Conservation (phyloP, 345 rosid genomes). For the Melaleuca alternifolia region DNA sequence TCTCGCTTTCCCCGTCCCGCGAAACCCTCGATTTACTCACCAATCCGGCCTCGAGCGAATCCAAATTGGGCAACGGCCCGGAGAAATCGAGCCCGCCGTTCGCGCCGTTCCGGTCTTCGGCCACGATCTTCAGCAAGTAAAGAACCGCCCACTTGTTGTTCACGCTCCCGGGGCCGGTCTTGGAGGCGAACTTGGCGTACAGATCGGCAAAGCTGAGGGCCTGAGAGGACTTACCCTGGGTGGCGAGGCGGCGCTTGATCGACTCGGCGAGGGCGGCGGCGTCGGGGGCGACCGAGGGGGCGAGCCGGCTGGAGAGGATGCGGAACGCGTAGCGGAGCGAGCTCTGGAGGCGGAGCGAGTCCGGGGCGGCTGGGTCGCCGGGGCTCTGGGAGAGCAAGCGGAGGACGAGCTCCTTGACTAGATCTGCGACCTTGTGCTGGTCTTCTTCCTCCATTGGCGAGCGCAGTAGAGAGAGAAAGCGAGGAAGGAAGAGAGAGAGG, state of each 20-base stretch:
- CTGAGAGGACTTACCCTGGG: constrained; percentile 76
- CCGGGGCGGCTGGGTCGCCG: constrained; percentile 32
- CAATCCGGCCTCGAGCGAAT: constrained; percentile 15
- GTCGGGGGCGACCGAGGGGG: constrained; percentile 72
- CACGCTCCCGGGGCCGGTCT: constrained; percentile 78
- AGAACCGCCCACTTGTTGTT: constrained; percentile 89
- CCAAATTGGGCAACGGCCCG: constrained; percentile 50
- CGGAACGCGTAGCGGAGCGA: constrained; percentile 75
- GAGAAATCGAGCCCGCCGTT: constrained; percentile 28
- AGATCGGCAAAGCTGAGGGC: constrained; percentile 87
- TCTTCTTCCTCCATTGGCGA: constrained; percentile 80
- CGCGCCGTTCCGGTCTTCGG: constrained; percentile 51
- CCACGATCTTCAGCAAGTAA: constrained; percentile 66
- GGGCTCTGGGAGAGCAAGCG: constrained; percentile 60
- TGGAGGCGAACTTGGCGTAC: constrained; percentile 70
- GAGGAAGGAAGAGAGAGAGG: background rate
- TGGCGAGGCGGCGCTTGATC: constrained; percentile 86
- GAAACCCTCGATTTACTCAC: constrained; percentile 17
- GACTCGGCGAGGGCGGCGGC: constrained; percentile 84
- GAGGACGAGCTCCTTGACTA: constrained; percentile 70
- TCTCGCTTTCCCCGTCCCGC: constrained; percentile 15
- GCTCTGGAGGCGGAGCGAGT: constrained; percentile 35
- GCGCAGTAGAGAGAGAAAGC: background rate
- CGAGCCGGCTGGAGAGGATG: constrained; percentile 78
- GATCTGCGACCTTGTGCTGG: constrained; percentile 64